Evolutionary conservation across 2,329 filamentous ascomycete species (phyloP).

Genomic region (Fusarium sp.): DNA sequence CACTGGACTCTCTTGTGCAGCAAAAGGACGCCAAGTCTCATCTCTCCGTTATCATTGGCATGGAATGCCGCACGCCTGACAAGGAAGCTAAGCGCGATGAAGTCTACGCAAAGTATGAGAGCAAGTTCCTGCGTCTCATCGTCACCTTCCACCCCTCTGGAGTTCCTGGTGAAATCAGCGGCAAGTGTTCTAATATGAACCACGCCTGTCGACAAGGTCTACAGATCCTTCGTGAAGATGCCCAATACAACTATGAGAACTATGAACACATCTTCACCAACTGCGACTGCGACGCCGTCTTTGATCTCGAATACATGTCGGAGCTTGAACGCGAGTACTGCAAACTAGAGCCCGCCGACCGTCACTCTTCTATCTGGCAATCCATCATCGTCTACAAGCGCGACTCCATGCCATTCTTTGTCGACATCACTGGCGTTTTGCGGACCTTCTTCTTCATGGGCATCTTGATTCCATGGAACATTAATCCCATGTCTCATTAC

Average conservation of each 20-base stretch:
- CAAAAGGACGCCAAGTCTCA: conserved; percentile 24
- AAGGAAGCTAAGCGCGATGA: conserved; percentile 31
- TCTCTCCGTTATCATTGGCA: conserved; percentile 29
- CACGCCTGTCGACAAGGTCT: conserved; percentile 36
- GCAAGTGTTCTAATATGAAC: conserved; percentile 40
- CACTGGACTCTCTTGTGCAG: conserved; percentile 25
- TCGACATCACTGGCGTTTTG: conserved; percentile 44
- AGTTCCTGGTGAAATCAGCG: conserved; percentile 25
- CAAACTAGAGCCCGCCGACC: conserved; percentile 31
- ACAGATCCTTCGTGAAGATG: conserved; percentile 32
- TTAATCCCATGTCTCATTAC: conserved; percentile 40
- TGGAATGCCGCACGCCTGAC: conserved; percentile 30
- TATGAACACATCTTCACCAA: conserved; percentile 46
- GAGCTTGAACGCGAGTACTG: conserved; percentile 34
- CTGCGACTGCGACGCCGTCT: conserved; percentile 45
- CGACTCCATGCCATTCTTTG: conserved; percentile 46
- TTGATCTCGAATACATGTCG: conserved; percentile 42
- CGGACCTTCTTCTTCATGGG: conserved; percentile 47
- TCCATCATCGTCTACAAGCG: conserved; percentile 45
- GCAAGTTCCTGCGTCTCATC: conserved; percentile 31
- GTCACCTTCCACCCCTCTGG: conserved; percentile 31
- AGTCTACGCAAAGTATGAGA: conserved; percentile 26
- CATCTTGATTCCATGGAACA: conserved; percentile 42
- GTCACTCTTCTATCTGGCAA: conserved; percentile 46
- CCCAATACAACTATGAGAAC: conserved; percentile 36